phyloP scores from a whole-genome alignment of 2,329 filamentous ascomycete species.

The Clathrospora elynae region DNA sequence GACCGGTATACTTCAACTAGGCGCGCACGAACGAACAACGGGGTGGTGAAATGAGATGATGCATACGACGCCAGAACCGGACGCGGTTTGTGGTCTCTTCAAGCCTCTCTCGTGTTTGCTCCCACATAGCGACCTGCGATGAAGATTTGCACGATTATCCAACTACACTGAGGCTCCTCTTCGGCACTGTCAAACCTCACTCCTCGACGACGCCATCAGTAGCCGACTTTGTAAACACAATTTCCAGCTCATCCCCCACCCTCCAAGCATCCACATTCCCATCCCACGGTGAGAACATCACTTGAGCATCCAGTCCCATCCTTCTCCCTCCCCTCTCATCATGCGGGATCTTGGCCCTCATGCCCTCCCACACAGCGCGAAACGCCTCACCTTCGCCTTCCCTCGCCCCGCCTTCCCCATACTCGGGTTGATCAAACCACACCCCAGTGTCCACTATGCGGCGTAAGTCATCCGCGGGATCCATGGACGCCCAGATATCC shows the following conservation, averaged over 20 bases:
- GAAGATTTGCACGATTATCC: no score
- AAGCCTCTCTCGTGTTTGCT: no score
- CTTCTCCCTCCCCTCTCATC: constrained; percentile 14
- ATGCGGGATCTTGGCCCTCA: constrained; percentile 19
- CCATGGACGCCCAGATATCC: constrained; percentile 46
- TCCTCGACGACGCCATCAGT: no score
- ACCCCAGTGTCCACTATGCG: constrained; percentile 36
- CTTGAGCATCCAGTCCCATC: constrained; percentile 20
- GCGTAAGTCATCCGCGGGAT: constrained; percentile 36
- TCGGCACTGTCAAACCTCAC: constrained; percentile 1
- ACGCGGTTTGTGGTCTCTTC: no score
- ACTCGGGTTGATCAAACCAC: constrained; percentile 31
- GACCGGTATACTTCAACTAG: no score
- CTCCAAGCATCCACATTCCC: constrained; percentile 36
- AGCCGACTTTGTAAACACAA: constrained; percentile 37
- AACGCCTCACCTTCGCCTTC: constrained; percentile 42
- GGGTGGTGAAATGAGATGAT: no score
- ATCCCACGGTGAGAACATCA: constrained; percentile 39
- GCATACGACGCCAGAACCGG: no score
- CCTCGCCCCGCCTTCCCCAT: constrained; percentile 25
- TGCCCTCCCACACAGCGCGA: constrained; percentile 31
- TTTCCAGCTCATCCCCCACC: constrained; percentile 44
- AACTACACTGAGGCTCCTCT: no score
- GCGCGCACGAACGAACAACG: no score
- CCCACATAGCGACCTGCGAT: no score